These are phyloP conservation scores for Albizia julibrissin DNA, from an alignment of 306 rosid species.

Conservation along the genomic window DNA sequence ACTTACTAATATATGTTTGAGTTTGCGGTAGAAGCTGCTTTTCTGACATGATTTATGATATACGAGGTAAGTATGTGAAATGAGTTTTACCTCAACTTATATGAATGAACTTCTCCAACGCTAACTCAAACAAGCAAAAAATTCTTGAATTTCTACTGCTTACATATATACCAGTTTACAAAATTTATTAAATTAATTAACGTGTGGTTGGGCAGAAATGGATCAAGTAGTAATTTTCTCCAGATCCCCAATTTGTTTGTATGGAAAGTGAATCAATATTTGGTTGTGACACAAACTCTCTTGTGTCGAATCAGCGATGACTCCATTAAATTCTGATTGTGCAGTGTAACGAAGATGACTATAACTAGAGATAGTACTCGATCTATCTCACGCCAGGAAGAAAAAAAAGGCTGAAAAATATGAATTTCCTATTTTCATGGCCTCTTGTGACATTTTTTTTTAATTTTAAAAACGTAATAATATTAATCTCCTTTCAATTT, in stretches of 20 bases:
- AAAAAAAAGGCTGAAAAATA: not conserved
- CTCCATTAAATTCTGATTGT: constrained; percentile 7
- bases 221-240: not conserved
- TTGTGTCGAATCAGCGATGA: not conserved
- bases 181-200: not conserved
- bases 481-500: not conserved
- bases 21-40: no score
- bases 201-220: not conserved
- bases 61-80: no score
- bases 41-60: no score
- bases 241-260: not conserved
- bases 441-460: not conserved
- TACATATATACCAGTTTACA: not conserved
- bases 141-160: not conserved
- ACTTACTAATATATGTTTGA: no score
- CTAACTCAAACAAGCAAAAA: no score
- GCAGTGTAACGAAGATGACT: constrained; percentile 1
- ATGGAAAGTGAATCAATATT: not conserved
- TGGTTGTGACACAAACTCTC: not conserved
- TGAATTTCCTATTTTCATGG: not conserved
- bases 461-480: not conserved
- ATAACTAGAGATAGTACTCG: constrained; percentile 1
- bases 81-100: no score
- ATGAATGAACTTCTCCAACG: no score
- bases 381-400: not conserved